Evolutionary conservation across 179 eudicot species (phyloP), one percentile per base, ranked within the genome.

Genomic region (Beta lomatogona): DNA sequence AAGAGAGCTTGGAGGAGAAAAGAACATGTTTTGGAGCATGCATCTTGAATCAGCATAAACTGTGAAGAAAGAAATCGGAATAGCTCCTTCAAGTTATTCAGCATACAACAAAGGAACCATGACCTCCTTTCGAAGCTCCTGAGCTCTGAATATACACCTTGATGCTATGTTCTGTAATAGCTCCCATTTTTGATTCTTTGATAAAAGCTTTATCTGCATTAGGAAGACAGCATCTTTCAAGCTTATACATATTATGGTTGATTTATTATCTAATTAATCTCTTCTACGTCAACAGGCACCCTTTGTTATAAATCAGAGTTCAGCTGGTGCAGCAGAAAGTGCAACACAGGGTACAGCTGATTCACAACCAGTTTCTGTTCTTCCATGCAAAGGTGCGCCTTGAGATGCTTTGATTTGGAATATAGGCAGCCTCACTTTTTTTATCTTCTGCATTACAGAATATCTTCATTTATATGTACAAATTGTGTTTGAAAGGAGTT

Each of bases 271-370:
- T 79, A 68, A 76, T 75, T 74, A 61, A 10, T 45, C 15, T 82
- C 41, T 55, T 59, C 54, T 66, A 50, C 65, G 64, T 84, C 63
- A 55, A 31, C 71, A 88, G 90, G 90, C 88, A 71, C 90, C 90
- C 44, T 88, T 76, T 73, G 90, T 88, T 59, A 73, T 88, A 41
- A 81, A 78, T 75, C 87, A 86, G 63, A 82, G 66, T 71, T 65
- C 88, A 61, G 45, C 82, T 63, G 81, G 69, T 80, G 84, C 80
- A 59, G 81, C 84, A 18, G 88, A 84, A 77, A 82, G 74, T 76
- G 83, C 80, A 15, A 60, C 82, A 54, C 90, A 78, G 70, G 85
- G 75, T 54, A 75, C 88, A 77, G 75, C 78, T 53, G 80, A 84
- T 48, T 84, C 88, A 64, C 85, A 75, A 69, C 64, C 84, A 13